Percentiles rank a stretch among this genome's conserved stretches.
phyloP scores from a whole-genome alignment of 2,329 filamentous ascomycete genomes.

The Cyphellophora europaea region DNA sequence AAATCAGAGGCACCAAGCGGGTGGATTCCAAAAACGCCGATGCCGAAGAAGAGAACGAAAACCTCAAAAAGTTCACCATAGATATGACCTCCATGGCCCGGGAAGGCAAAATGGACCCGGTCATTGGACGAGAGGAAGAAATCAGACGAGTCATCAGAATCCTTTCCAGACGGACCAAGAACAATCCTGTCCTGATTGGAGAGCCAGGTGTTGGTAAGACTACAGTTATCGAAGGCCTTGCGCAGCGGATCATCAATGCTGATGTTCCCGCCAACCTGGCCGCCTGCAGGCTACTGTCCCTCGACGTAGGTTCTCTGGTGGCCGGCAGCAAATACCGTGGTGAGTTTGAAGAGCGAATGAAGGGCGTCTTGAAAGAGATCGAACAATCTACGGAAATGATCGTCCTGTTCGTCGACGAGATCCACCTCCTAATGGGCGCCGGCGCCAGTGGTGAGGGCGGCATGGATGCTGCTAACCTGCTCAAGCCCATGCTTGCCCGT shows the following conservation, averaged over 20 bases:
- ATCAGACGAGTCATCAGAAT: conserved; percentile 94
- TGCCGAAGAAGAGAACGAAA: conserved; percentile 82
- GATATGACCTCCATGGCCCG: conserved; percentile 95
- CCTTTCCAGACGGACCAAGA: conserved; percentile 84
- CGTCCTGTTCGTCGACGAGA: conserved; percentile 96
- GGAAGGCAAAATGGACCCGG: conserved; percentile 93
- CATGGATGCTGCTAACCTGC: conserved; percentile 95
- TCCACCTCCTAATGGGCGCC: conserved; percentile 96
- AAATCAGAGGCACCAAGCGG: conserved; percentile 83
- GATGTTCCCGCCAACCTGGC: conserved; percentile 95
- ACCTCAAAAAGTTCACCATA: conserved; percentile 94
- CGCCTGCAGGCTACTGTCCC: conserved; percentile 83
- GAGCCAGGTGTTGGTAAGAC: conserved; percentile 98
- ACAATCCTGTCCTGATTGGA: conserved; percentile 96
- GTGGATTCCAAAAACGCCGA: conserved; percentile 97
- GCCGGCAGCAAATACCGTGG: conserved; percentile 97
- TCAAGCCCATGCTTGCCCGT: conserved; percentile 96
- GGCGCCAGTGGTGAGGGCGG: conserved; percentile 90
- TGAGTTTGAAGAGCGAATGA: conserved; percentile 99
- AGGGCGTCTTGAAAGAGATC: conserved; percentile 96
- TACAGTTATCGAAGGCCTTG: conserved; percentile 91
- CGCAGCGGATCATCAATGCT: conserved; percentile 87
- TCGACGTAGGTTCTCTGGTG: conserved; percentile 90
- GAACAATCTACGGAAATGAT: conserved; percentile 92
- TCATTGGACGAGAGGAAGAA: conserved; percentile 85